Conservation (phyloP, 2,329 filamentous ascomycete genomes). For the Gremmenia infestans region DNA sequence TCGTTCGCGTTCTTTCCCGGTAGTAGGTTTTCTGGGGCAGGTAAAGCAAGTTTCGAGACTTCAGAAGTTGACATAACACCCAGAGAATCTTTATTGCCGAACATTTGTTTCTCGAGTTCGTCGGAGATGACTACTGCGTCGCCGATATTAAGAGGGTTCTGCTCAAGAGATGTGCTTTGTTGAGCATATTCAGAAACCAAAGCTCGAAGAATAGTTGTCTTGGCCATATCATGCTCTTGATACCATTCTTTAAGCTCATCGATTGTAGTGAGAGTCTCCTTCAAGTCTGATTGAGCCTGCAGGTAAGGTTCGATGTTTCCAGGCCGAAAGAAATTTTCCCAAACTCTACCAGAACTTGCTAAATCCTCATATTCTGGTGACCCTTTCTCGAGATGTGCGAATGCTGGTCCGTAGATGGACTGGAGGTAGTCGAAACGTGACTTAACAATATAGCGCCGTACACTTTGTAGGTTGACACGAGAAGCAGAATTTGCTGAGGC, state of each 20-base stretch:
- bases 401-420: constrained; percentile 3
- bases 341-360: constrained; percentile 20
- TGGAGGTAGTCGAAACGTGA: not conserved
- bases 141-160: constrained; percentile 11
- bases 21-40: constrained; percentile 2
- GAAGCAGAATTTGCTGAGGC: not conserved
- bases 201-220: constrained; percentile 7
- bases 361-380: constrained; percentile 17
- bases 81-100: constrained; percentile 1
- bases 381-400: constrained; percentile 1
- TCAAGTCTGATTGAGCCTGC: constrained; percentile 3
- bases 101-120: constrained; percentile 2
- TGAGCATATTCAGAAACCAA: constrained; percentile 15
- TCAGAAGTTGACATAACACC: not conserved
- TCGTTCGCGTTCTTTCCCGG: constrained; percentile 3
- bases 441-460: not conserved
- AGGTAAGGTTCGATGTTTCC: constrained; percentile 8
- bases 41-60: constrained; percentile 4
- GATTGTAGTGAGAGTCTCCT: constrained; percentile 2
- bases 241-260: constrained; percentile 8
- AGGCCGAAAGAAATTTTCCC: constrained; percentile 23
- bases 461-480: not conserved
- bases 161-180: constrained; percentile 24
- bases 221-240: constrained; percentile 4
- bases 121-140: constrained; percentile 12